Base-by-base conservation (phyloP, 2,329 filamentous ascomycete species). In the Colletotrichum musicola region DNA sequence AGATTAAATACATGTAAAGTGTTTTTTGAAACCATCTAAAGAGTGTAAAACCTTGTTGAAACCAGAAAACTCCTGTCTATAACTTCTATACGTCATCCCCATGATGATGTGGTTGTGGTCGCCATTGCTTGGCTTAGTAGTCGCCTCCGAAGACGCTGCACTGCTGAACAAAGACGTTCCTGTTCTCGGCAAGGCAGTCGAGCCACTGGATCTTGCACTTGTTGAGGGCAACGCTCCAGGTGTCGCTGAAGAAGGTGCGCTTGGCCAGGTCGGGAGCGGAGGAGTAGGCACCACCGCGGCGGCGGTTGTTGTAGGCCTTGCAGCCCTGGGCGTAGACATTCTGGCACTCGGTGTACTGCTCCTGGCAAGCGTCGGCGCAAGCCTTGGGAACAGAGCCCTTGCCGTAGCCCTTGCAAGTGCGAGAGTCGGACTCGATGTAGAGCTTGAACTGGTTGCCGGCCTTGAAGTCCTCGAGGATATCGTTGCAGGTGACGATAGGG, bases 401-500 rank as follows among this genome's bases (percentile, higher is more conserved):
- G 13, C 75, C 65, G 75, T 85, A 89, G 20, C 80, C 78, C 18
- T 77, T 77, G 78, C 85, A 88, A 22, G 80, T 78, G 62, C 65
- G 71, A 69, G 78, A 81, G 72, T 86, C 78, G 51, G 78, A 72
- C 58, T 82, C 75, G 13, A 74, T 83, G 80, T 88, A 88, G 46
- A 85, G 77, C 80, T 88, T 88, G 79, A 86, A 87, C 18, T 81
- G 80, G 71, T 83, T 82, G 61, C 72, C 72, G 9, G 72, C 25
- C 30, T 72, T 70, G 72, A 79, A 84, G 70, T 87, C 83, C 7
- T 69, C 64, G 67, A 78, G 74, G 47, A 84, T 72, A 71, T 88
- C 85, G 76, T 88, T 89, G 81, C 86, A 89, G 25, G 82, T 84
- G 38, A 88, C 81, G 63, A 86, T 76, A 53, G 86, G 86, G 60